Conservation (phyloP, 306 rosid genomes). For the Chamaecrista fasciculata region DNA sequence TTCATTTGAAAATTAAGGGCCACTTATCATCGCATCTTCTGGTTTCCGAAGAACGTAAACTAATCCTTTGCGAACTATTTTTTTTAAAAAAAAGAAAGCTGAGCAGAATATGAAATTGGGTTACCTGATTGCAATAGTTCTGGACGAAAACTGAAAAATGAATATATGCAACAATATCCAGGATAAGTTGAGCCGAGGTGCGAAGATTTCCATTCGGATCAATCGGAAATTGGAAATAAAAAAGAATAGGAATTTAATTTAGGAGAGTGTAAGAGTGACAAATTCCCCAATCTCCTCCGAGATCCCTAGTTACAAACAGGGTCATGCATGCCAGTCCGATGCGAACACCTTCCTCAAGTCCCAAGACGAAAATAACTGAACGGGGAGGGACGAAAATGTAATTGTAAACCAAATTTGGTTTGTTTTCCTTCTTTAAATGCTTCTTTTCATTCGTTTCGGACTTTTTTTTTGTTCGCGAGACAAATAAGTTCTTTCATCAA, state of each 20-base stretch:
- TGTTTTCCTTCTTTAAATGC: too few relatives aligned
- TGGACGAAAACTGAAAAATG: slow-evolving; percentile 23
- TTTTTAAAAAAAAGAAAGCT: neutral
- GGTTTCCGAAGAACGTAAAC: neutral
- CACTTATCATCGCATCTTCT: neutral
- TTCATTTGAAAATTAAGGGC: neutral
- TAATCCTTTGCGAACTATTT: neutral
- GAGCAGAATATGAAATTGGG: neutral
- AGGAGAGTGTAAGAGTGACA: neutral
- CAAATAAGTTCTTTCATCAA: too few relatives aligned
- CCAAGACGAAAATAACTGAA: neutral
- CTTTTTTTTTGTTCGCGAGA: too few relatives aligned
- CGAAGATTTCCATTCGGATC: slow-evolving; percentile 16
- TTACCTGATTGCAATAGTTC: slow-evolving; percentile 38
- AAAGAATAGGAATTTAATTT: neutral
- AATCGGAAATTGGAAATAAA: neutral
- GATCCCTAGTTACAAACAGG: neutral
- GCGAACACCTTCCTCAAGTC: neutral
- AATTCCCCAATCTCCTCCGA: neutral
- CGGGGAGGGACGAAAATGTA: neutral
- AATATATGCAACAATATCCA: slow-evolving; percentile 23
- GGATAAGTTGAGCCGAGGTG: slow-evolving; percentile 4
- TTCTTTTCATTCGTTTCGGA: too few relatives aligned
- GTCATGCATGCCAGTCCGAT: neutral
- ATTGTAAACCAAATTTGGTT: neutral